Evolutionary conservation across 805 yeast genomes (phyloP).

Genomic region (Candida stauntonica): DNA sequence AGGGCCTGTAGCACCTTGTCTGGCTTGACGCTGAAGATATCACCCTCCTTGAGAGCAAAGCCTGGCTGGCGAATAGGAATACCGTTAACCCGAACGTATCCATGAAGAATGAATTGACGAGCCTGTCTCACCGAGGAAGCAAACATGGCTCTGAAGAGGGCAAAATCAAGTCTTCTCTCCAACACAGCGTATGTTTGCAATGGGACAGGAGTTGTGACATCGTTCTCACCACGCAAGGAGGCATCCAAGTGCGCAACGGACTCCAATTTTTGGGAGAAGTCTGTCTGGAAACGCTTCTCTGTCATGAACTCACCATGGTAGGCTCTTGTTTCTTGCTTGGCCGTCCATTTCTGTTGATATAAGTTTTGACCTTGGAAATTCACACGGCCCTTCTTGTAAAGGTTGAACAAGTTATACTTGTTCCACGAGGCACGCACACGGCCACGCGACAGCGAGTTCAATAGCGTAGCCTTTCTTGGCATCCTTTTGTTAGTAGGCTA

Average conservation of each 20-base stretch:
- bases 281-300: conserved; percentile 73
- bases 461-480: conserved; percentile 59
- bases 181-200: conserved; percentile 84
- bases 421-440: conserved; percentile 87
- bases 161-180: conserved; percentile 87
- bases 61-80: conserved; percentile 73
- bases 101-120: conserved; percentile 75
- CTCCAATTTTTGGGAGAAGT: conserved; percentile 64
- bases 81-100: conserved; percentile 85
- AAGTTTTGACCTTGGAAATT: conserved; percentile 59
- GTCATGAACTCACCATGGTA: conserved; percentile 94
- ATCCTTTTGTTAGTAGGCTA: conserved; percentile 31
- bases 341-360: conserved; percentile 87
- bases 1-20: conserved; percentile 79
- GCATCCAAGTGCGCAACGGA: conserved; percentile 90
- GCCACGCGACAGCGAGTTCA: conserved; percentile 59
- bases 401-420: conserved; percentile 84
- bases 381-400: conserved; percentile 65
- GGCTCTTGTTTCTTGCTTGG: conserved; percentile 88
- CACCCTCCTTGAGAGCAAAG: conserved; percentile 76
- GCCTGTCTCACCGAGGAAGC: conserved; percentile 94
- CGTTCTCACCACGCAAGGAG: conserved; percentile 55
- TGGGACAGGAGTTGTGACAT: conserved; percentile 70
- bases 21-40: conserved; percentile 80
- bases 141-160: conserved; percentile 86